These are phyloP conservation scores for Coemansia furcata DNA, from an alignment of 192 early-diverging fungal species.

Conservation along the genomic window DNA sequence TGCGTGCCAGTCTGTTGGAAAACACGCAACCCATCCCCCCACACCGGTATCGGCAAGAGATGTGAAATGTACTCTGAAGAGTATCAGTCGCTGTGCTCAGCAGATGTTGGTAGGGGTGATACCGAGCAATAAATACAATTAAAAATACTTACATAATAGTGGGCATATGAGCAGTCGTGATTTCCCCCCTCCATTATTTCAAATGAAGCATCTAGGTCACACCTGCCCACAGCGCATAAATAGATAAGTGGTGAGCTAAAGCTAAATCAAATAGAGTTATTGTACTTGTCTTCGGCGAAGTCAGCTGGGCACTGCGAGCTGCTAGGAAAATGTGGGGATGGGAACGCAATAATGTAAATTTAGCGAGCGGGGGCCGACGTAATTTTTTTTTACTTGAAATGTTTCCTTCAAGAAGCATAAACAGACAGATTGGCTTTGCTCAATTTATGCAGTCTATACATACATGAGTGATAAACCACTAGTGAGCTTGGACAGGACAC, in stretches of 20 bases:
- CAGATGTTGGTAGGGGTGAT: not conserved
- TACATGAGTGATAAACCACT: not conserved
- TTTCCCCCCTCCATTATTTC: not conserved
- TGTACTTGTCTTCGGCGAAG: not conserved
- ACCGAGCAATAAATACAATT: constrained; percentile 5
- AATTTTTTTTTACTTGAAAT: not conserved
- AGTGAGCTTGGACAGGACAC: not conserved
- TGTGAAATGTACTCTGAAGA: not conserved
- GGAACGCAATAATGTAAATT: not conserved
- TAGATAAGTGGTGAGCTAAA: constrained; percentile 1
- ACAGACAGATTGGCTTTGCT: constrained; percentile 1
- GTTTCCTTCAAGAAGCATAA: not conserved
- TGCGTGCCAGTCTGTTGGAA: not conserved
- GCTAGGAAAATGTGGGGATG: constrained; percentile 5
- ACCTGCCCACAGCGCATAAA: not conserved
- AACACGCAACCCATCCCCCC: not conserved
- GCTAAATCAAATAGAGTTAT: not conserved
- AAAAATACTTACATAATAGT: not conserved
- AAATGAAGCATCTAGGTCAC: not conserved
- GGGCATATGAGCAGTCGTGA: not conserved
- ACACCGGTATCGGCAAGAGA: not conserved
- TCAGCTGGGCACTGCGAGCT: constrained; percentile 5
- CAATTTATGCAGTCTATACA: not conserved
- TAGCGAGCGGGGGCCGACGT: not conserved
- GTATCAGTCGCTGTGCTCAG: not conserved